A percentile compares a stretch with the other conserved stretches of the same genome.
Conservation (phyloP, 345 rosid genomes). For the Murraya koenigii region DNA sequence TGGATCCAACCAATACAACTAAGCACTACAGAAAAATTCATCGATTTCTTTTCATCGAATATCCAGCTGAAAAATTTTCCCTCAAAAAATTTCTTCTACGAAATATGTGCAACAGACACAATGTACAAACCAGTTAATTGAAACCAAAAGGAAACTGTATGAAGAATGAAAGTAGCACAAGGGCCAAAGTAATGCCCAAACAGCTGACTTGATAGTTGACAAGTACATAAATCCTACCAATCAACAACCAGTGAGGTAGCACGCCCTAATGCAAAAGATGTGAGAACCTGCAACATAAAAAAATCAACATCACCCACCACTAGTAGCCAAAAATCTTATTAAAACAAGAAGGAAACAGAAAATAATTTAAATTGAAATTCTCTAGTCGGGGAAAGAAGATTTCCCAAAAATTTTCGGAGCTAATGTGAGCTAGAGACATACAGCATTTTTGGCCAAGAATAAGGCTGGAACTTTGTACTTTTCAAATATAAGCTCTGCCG, state of each 20-base stretch:
- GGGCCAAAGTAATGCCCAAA: background rate
- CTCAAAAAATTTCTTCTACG: background rate
- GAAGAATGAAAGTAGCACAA: background rate
- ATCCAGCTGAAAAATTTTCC: background rate
- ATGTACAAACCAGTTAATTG: background rate
- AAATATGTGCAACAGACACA: background rate
- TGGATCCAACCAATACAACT: background rate
- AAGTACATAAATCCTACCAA: conserved; percentile 42
- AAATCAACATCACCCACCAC: conserved; percentile 13
- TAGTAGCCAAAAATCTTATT: background rate
- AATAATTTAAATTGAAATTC: background rate
- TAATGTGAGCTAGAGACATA: conserved; percentile 34
- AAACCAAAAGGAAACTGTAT: background rate
- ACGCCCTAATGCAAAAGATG: conserved; percentile 98
- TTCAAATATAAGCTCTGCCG: conserved; percentile 95
- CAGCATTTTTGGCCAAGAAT: conserved; percentile 98
- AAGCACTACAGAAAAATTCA: background rate
- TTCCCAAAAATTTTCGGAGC: background rate
- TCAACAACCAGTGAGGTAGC: conserved; percentile 98
- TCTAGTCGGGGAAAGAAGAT: background rate
- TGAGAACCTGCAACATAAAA: conserved; percentile 70
- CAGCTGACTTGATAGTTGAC: background rate
- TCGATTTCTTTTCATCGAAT: background rate
- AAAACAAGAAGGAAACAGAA: background rate
- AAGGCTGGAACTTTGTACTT: conserved; percentile 95